These are phyloP conservation scores for Hyaloscypha finlandica DNA, from an alignment of 495 filamentous ascomycete genomes.

Conservation along the genomic window DNA sequence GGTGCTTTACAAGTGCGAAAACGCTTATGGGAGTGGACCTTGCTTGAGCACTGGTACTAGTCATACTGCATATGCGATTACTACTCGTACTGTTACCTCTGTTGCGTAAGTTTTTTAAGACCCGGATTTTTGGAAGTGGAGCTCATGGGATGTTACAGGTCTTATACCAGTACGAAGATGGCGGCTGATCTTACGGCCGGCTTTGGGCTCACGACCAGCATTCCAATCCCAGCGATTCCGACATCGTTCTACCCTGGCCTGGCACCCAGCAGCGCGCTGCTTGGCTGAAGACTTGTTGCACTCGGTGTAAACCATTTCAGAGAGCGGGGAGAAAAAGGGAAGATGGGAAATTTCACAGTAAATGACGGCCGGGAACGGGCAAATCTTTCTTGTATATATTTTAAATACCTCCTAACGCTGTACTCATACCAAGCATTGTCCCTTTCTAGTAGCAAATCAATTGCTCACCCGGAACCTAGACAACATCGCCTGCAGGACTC, in stretches of 20 bases:
- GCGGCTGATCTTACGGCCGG: constrained; percentile 39
- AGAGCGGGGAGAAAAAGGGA: neutral
- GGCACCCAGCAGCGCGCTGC: constrained; percentile 32
- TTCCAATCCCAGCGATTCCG: constrained; percentile 58
- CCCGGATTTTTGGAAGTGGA: no score
- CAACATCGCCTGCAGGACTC: no score
- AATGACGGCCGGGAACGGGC: neutral
- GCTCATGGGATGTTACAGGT: constrained; percentile 12
- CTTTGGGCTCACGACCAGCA: constrained; percentile 46
- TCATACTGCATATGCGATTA: constrained; percentile 12
- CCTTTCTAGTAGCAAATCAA: no score
- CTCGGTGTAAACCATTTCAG: neutral
- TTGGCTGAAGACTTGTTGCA: neutral
- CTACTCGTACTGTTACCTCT: neutral
- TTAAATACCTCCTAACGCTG: no score
- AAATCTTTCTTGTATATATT: no score
- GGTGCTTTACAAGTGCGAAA: constrained; percentile 28
- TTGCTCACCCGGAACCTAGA: no score
- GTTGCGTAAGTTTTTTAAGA: neutral
- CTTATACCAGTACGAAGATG: constrained; percentile 54
- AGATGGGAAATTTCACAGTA: neutral
- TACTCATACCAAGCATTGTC: no score
- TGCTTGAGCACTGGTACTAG: constrained; percentile 24
- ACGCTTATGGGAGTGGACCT: constrained; percentile 32
- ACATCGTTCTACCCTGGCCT: constrained; percentile 55